Evolutionary conservation across 2,329 filamentous ascomycete species (phyloP), one percentile per base, ranked within the genome.

Genomic region (Sclerotiophoma versabilis): DNA sequence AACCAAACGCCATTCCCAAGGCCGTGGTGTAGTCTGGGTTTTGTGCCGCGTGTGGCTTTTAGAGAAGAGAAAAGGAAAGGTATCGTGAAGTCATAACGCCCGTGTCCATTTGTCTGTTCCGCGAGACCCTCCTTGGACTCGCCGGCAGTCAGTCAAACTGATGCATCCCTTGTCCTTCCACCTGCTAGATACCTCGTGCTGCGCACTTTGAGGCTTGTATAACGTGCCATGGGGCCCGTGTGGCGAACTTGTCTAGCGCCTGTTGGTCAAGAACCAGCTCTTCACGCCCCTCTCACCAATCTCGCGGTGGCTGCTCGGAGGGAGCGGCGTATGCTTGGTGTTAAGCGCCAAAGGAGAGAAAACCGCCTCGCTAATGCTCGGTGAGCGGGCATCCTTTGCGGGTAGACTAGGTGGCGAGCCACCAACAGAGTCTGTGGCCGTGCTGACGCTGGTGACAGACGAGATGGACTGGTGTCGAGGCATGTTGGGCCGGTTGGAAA

Each of bases 281-380:
- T 60, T 62, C 45, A 64, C 63, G 17, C 53, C 58, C 43, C 44
- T 44, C 29, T 55, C 59, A 15, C 50, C 68, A 62, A 69, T 60
- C 54, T 65, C 61, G 60, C 55, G 51, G 43, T 57, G 37, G 56
- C 59, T 54, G 51, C 54, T 49, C 54, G 66, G 58, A 34, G 68
- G 65, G 60, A 64, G 56, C 52, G 60, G 51, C 54, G 59, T 49
- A 61, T 67, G 64, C 63, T 70, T 70, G 49, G 63, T 54, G 58
- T 74, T 74, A 63, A 74, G 67, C 59, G 70, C 60, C 41, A 74
- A 57, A 67, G 72, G 72, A 65, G 69, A 39, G 51, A 69, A 67
- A 54, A 62, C 50, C 59, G 66, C 57, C 52, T 64, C 60, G 41
- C 65, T 59, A 60, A 66, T 36, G 59, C 66, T 56, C 46, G 70